Percentiles rank a stretch among this genome's conserved stretches.
Conservation (phyloP, 2,329 filamentous ascomycete species). For the Paecilomyces formosus region DNA sequence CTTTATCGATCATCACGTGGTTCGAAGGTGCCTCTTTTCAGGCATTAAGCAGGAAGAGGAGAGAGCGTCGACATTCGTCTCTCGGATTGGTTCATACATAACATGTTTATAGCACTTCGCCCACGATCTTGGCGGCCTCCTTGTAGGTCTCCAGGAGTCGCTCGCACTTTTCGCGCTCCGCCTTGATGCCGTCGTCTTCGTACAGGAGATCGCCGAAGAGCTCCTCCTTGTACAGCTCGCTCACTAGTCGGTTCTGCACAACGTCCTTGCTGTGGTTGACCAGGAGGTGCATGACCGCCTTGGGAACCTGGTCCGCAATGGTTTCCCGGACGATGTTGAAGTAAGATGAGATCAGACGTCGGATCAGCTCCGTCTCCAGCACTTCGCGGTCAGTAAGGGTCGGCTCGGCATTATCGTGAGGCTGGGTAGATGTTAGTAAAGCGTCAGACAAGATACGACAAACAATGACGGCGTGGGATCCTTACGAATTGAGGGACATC, state of each 20-base stretch:
- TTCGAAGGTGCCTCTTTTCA: not conserved
- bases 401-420: conserved; percentile 56
- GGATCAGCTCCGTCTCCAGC: conserved; percentile 95
- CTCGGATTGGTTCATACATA: conserved; percentile 2
- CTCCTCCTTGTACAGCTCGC: conserved; percentile 85
- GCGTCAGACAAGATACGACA: not conserved
- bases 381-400: conserved; percentile 91
- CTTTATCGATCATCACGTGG: not conserved
- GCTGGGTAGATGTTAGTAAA: conserved; percentile 13
- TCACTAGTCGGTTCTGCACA: conserved; percentile 93
- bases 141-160: conserved; percentile 91
- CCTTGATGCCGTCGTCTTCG: conserved; percentile 95
- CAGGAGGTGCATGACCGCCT: conserved; percentile 96
- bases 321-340: conserved; percentile 98
- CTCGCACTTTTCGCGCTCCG: conserved; percentile 97
- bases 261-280: conserved; percentile 98
- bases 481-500: conserved; percentile 44
- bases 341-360: conserved; percentile 92
- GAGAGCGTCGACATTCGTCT: not conserved
- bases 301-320: conserved; percentile 97
- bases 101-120: conserved; percentile 71
- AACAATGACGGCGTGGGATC: conserved; percentile 10
- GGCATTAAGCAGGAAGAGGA: not conserved
- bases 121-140: conserved; percentile 96
- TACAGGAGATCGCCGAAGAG: conserved; percentile 91